A percentile compares a stretch with the other conserved stretches of the same genome.
Evolutionary conservation across 2,329 filamentous ascomycete genomes (phyloP).

Genomic region (Nemania sp.): DNA sequence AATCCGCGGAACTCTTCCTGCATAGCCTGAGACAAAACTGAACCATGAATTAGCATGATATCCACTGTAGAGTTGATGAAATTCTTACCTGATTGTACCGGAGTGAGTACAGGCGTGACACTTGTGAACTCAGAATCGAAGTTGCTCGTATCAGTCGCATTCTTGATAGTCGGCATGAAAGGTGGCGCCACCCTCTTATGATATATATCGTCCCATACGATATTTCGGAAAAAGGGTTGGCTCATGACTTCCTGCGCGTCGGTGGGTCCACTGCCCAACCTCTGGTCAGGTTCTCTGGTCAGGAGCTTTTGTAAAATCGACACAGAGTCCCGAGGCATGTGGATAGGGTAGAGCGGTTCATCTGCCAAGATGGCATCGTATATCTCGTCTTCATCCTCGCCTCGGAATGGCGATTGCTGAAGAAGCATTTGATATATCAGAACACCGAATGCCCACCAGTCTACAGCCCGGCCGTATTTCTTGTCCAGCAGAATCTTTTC

Average conservation of each 20-base stretch:
- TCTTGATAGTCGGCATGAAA: conserved; percentile 88
- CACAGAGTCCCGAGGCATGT: conserved; percentile 97
- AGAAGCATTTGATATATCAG: conserved; percentile 99
- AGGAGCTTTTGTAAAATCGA: conserved; percentile 97
- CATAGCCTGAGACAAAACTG: conserved; percentile 96
- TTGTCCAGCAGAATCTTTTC: conserved; percentile 89
- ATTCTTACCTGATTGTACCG: conserved; percentile 91
- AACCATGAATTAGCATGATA: conserved; percentile 30
- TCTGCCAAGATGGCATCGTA: conserved; percentile 98
- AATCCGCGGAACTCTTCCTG: conserved; percentile 99
- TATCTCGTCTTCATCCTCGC: conserved; percentile 98
- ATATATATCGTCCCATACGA: conserved; percentile 99
- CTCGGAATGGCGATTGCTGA: conserved; percentile 97
- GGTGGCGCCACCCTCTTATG: conserved; percentile 89
- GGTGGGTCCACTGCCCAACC: conserved; percentile 90
- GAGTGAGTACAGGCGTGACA: conserved; percentile 94
- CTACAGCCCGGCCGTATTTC: conserved; percentile 95
- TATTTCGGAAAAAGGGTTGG: conserved; percentile 95
- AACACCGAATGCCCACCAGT: conserved; percentile 99
- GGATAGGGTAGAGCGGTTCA: conserved; percentile 95
- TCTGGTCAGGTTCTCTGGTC: conserved; percentile 89
- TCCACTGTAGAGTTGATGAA: not conserved
- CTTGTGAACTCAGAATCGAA: conserved; percentile 99
- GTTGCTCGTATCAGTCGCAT: conserved; percentile 97
- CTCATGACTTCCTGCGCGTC: conserved; percentile 99